Percentiles rank a stretch among this genome's conserved stretches.
Conservation (phyloP, 306 rosid species). For the Cucumis sativus region Cucumber_9930_V3 NC_026657.2:36504001-36504500, state of each 20-base stretch:
- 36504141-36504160: too few relatives aligned
- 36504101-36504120: conserved; percentile 33
- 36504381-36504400: too few relatives aligned
- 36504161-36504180: too few relatives aligned
- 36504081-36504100: conserved; percentile 41
- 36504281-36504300: too few relatives aligned
- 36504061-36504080: conserved; percentile 44
- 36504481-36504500: neutral
- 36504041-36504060: conserved; percentile 38
- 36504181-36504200: too few relatives aligned
- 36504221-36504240: too few relatives aligned
- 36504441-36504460: conserved; percentile 43
- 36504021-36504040: conserved; percentile 25
- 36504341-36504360: conserved; percentile 20
- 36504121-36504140: neutral
- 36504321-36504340: conserved; percentile 13
- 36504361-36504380: conserved; percentile 14
- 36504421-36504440: neutral
- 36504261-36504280: too few relatives aligned
- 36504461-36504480: conserved; percentile 67
- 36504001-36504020: conserved; percentile 34
- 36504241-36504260: too few relatives aligned
- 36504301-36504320: too few relatives aligned
- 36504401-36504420: too few relatives aligned
- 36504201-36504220: too few relatives aligned